These are phyloP conservation scores for Diaporthe australafricana DNA, from an alignment of 2,329 filamentous ascomycete genomes.

Conservation along the genomic window DNA sequence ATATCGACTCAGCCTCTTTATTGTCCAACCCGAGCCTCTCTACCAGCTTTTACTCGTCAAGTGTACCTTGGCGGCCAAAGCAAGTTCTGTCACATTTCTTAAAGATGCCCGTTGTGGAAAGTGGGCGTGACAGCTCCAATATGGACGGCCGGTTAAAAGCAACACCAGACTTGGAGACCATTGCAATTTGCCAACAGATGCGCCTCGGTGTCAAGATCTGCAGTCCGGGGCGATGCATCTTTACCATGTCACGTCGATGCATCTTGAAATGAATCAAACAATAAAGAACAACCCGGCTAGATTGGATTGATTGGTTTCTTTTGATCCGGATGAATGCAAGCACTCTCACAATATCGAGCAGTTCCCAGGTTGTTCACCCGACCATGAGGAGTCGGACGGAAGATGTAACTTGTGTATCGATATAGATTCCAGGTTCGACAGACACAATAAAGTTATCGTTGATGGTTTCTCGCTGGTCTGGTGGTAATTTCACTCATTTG, in stretches of 20 bases:
- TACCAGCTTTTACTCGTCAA: slow-evolving; percentile 1
- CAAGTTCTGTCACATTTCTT: slow-evolving; percentile 7
- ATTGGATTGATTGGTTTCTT: slow-evolving; percentile 10
- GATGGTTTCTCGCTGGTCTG: too few species aligned
- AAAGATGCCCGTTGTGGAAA: slow-evolving; percentile 2
- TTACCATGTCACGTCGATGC: background rate
- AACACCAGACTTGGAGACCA: background rate
- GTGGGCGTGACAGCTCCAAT: slow-evolving; percentile 20
- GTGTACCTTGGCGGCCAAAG: slow-evolving; percentile 4
- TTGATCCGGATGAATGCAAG: slow-evolving; percentile 6
- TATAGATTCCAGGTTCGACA: background rate
- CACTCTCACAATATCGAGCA: too few species aligned
- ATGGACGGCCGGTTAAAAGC: slow-evolving; percentile 24
- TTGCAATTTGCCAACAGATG: background rate
- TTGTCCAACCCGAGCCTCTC: background rate
- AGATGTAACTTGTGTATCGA: background rate
- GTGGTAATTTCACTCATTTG: background rate
- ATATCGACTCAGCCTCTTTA: background rate
- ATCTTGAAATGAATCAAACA: background rate
- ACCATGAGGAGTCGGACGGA: background rate
- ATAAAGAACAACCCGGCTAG: background rate
- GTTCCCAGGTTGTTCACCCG: background rate
- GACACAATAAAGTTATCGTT: background rate
- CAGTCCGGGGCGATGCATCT: background rate
- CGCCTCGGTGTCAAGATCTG: slow-evolving; percentile 22